Base-by-base conservation (phyloP, 306 rosid species). In the Rubus parviflorus region DNA sequence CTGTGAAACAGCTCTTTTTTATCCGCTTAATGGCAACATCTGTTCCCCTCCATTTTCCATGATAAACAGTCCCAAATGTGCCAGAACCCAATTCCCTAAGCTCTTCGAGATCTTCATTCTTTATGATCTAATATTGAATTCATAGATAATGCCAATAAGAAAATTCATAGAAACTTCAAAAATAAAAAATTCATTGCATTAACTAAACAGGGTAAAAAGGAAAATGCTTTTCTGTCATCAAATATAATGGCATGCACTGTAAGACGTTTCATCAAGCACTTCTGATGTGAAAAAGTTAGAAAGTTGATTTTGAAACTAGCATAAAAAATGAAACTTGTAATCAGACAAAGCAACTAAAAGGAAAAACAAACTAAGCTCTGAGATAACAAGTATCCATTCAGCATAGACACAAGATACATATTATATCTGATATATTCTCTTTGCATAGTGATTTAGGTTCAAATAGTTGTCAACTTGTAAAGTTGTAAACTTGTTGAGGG, bases 81-180 rank as follows among this genome's bases (percentile, higher is more conserved):
- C 97, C 97, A 78, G 94, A 89, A 79, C 97, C 97, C 84, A 91
- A 79, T 80, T 91, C 97, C 82, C 43, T 83, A 75, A 88, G 85
- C 81, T 91, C 97, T 86, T 91, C 97, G 83, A 91, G 97, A 88
- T 91, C 97, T 11, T 88, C 94, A 83, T 91, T 91, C 81, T 85
- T 86, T 72, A 91, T 91, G 64, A 88, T 83, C 97, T 91, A 78
- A 14, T 54, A 68, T 60, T 57, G 41, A 70, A 83, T 75, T 64
- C 81, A 65, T 53, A 70, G 70, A 57, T 23, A 51, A 23, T 47
- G 77, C 7, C 70, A 76, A 47, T 65, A 46, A 78, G 63, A 68
- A 16, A 65, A 56, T 60, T 38, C 66, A 63, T 22, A 12, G 37
- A 46, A 72, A 41, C 51, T 49, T 60, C 66, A 25, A 17, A 79